phyloP scores from a whole-genome alignment of 2,329 filamentous ascomycete genomes.

The Fusarium secorum region DNA sequence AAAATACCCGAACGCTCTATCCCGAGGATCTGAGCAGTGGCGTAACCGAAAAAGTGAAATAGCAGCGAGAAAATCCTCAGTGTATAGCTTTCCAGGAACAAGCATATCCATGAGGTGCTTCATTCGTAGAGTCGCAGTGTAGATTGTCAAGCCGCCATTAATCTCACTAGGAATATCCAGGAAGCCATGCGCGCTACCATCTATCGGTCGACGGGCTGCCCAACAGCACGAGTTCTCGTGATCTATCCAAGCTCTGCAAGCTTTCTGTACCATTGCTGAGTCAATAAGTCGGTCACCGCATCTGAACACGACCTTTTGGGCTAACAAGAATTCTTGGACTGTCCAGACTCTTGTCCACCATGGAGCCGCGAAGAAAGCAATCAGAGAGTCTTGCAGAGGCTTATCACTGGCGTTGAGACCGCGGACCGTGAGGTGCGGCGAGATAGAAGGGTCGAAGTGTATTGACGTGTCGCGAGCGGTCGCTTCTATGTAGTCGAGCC shows the following conservation, averaged over 20 bases:
- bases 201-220: not conserved
- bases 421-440: not conserved
- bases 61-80: not conserved
- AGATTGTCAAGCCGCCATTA: not conserved
- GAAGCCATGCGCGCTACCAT: not conserved
- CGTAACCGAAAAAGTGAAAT: not conserved
- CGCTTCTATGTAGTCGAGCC: not conserved
- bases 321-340: not conserved
- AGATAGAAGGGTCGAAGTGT: not conserved
- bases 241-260: not conserved
- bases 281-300: not conserved
- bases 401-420: not conserved
- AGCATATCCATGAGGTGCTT: not conserved
- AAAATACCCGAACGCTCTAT: not conserved
- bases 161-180: not conserved
- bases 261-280: accelerated
- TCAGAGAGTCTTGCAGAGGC: not conserved
- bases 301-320: not conserved
- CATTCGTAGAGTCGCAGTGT: not conserved
- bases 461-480: accelerated
- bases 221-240: not conserved
- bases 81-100: not conserved
- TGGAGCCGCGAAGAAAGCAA: not conserved
- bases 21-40: not conserved
- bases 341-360: not conserved